These are phyloP conservation scores for Neurospora sp. DNA, from an alignment of 495 filamentous ascomycete species.

Conservation along the genomic window DNA sequence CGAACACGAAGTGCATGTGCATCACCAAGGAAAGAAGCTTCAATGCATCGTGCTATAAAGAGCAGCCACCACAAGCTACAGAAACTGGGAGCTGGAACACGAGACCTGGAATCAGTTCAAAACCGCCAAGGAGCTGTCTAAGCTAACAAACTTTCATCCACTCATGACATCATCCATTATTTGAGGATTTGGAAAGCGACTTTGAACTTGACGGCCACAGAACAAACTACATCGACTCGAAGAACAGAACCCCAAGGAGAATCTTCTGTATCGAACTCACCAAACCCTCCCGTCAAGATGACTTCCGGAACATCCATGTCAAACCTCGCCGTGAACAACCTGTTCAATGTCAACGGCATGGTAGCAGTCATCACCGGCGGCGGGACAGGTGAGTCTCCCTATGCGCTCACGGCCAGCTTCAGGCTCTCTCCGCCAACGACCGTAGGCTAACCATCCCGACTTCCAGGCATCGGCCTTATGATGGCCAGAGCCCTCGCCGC, in stretches of 20 bases:
- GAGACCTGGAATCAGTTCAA: not conserved
- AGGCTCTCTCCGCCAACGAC: not conserved
- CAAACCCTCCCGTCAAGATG: not conserved
- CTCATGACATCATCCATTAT: not conserved
- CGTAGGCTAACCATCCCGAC: not conserved
- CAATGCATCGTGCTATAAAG: not conserved
- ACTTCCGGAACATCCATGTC: not conserved
- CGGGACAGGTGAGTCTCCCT: conserved; percentile 36
- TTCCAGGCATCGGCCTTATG: conserved; percentile 52
- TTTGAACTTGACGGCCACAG: not conserved
- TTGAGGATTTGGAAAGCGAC: not conserved
- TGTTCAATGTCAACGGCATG: conserved; percentile 49
- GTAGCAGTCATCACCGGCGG: conserved; percentile 54
- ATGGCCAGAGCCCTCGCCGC: conserved; percentile 53
- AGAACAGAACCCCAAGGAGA: not conserved
- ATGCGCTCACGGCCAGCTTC: not conserved
- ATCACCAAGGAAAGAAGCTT: not conserved
- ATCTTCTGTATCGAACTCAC: not conserved
- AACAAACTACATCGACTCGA: not conserved
- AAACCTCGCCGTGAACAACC: conserved; percentile 5
- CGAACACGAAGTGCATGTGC: not conserved
- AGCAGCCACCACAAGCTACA: not conserved
- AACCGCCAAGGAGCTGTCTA: not conserved
- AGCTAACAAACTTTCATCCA: not conserved
- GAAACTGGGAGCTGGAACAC: not conserved